Evolutionary conservation across 106 monocot genomes (phyloP).

Genomic region (Allium sativum): DNA sequence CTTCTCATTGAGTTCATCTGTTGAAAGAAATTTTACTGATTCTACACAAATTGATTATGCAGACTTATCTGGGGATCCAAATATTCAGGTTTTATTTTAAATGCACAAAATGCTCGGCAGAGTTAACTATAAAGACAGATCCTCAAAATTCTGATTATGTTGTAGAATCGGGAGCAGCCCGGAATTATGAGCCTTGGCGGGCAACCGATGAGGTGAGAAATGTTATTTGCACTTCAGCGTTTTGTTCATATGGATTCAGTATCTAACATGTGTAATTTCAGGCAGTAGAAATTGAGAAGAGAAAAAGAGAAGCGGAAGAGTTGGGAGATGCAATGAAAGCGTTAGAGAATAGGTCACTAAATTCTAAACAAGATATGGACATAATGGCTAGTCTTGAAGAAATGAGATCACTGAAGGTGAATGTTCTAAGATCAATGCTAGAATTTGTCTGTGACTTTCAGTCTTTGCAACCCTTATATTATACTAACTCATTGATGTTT

Average conservation of each 20-base stretch:
- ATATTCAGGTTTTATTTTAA: slow-evolving; percentile 91
- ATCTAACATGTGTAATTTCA: not conserved
- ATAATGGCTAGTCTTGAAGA: slow-evolving; percentile 90
- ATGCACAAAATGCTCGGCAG: slow-evolving; percentile 84
- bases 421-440: not conserved
- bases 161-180: slow-evolving; percentile 87
- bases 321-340: slow-evolving; percentile 98
- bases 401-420: slow-evolving; percentile 95
- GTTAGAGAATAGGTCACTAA: slow-evolving; percentile 72
- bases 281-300: slow-evolving; percentile 46
- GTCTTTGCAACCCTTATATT: not conserved
- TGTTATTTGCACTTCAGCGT: not conserved
- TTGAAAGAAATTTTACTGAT: not conserved
- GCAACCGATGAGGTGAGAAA: slow-evolving; percentile 54
- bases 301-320: slow-evolving; percentile 71
- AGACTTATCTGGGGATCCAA: slow-evolving; percentile 96
- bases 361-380: slow-evolving; percentile 95
- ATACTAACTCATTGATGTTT: slow-evolving; percentile 5
- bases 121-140: slow-evolving; percentile 80
- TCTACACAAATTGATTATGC: slow-evolving; percentile 11
- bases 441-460: not conserved
- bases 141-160: slow-evolving; percentile 87
- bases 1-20: not conserved
- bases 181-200: slow-evolving; percentile 99
- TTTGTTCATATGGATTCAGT: not conserved